Base-by-base conservation (phyloP, 164 flowering plant species). In the Liquidambar formosana region DNA sequence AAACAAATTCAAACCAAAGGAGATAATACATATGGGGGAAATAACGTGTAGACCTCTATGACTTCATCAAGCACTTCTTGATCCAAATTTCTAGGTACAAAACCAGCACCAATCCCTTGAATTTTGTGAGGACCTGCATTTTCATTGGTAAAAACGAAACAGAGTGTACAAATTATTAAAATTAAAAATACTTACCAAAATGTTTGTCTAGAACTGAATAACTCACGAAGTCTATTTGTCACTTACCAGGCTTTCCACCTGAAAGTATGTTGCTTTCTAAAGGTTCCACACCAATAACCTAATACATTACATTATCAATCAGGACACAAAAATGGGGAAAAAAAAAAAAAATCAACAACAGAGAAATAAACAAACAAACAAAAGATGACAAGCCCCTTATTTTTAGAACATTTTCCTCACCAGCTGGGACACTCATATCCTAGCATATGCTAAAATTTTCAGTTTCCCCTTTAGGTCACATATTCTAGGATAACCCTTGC, bases 81-180 rank as follows among this genome's bases (percentile, higher is more conserved):
- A 72, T 92, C 89, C 78, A 91, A 82, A 78, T 92, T 95, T 46
- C 77, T 56, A 3, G 99, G 99, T n/a, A 91, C 82, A 84, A 95
- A 95, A 75, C 99, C 97, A 73, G 97, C 97, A 76, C 97, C 97
- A 80, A 92, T 89, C 61, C 99, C 99, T 79, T 92, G 97, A 86
- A 95, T 95, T 81, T 95, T 89, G 85, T 95, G 99, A 38, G 99
- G 99, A 64, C 99, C 98, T 92, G 83, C 74, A 79, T 22, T 73
- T 74, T 64, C 57, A 68, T 52, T 43, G 58, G 67, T 65, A 65
- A 62, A 26, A 60, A 43, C 25, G 57, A 19, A 44, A 19, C 15
- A 51, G 52, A 58, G 61, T 16, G 27, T 8, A 46, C 19, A 38
- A 53, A 53, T 41, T 5, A 21, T 22, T 3, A 53, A 57, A 8